Base-by-base conservation (phyloP, 441 rosid genomes). In the Pelargonium fulgidum region DNA sequence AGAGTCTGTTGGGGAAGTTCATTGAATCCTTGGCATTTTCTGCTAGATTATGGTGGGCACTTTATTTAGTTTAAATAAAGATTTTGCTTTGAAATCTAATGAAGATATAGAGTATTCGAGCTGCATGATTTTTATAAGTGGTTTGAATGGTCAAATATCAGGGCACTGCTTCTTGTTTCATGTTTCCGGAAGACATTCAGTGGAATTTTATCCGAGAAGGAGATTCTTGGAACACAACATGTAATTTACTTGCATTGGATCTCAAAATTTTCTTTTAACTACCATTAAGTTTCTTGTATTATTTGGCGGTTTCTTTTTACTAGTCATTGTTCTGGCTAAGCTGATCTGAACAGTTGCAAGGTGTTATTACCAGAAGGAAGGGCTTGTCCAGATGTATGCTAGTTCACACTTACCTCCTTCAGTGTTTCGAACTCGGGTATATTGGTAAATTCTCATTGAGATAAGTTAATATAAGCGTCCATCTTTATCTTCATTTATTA, bases 31-130 rank as follows among this genome's bases (percentile, higher is more conserved):
- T 90, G 81, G 71, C 86, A 58, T 94, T 83, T 81, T 84, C 97
- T 83, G 83, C 90, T 59, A 86, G 91, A 80, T 69, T 90, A 62
- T 94, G 99, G 98, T 94, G 81, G 50, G 78, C 62, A 69, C 68
- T 75, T 69, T 64, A 72, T 29, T 58, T 22, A 33, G 48, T 17
- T 64, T 14, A 61, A 56, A 20, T 16, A 16, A 14, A 16, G 12
- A 0, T 65, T 8, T 24, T 70, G 70, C 50, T 58, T 39, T 17
- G 29, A 62, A 42, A 56, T 20, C 47, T 69, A 33, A 24, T 68
- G 20, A 67, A 64, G 70, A 67, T 74, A 0, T 47, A 36, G 7
- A 62, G 22, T 64, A 61, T 17, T 70, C 47, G 7, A 16, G 63
- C 50, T 39, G 52, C 50, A 70, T 70, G 14, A 42, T 36, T 50